Evolutionary conservation across 2,329 filamentous ascomycete genomes (phyloP), one percentile per base, ranked within the genome.

Genomic region (Fusarium paranaense): DNA sequence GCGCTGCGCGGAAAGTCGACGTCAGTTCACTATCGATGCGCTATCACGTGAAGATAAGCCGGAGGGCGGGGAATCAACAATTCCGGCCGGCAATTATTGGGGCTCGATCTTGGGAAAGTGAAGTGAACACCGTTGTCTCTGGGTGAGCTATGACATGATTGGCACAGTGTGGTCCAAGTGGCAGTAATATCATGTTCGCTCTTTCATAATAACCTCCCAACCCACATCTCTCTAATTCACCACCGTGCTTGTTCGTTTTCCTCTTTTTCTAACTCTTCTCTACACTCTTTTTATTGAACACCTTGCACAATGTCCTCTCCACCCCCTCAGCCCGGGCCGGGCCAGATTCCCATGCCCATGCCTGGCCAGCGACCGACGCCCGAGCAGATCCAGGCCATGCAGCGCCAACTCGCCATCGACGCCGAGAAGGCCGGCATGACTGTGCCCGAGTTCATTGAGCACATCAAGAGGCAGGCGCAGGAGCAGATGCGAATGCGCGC

Each of bases 351-450:
- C 66, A 81, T 84, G 76, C 82, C 81, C 18, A 72, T 79, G 62
- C 81, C 82, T 38, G 83, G 81, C 63, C 85, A 86, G 74, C 86
- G 84, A 82, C 94, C 94, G 37, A 91, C 92, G 22, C 95, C 93
- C 58, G 93, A 98, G 85, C 95, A 98, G 86, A 94, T 98, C 73
- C 90, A 90, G 66, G 88, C 89, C 65, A 97, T 98, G 88, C 94
- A 97, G 83, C 90, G 91, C 78, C 93, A 97, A 83, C 86, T 98
- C 52, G 92, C 93, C 58, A 89, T 90, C 60, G 95, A 98, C 83
- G 96, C 96, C 58, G 88, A 93, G 79, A 95, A 93, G 84, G 90
- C 92, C 73, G 95, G 95, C 81, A 91, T 98, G 89, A 91, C 93
- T 8, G 92, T 97, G 1, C 94, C 93, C 52, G 88, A 98, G 83